Evolutionary conservation across 306 rosid species (phyloP), one percentile per base, ranked within the genome.

Genomic region (Myrica gale): DNA sequence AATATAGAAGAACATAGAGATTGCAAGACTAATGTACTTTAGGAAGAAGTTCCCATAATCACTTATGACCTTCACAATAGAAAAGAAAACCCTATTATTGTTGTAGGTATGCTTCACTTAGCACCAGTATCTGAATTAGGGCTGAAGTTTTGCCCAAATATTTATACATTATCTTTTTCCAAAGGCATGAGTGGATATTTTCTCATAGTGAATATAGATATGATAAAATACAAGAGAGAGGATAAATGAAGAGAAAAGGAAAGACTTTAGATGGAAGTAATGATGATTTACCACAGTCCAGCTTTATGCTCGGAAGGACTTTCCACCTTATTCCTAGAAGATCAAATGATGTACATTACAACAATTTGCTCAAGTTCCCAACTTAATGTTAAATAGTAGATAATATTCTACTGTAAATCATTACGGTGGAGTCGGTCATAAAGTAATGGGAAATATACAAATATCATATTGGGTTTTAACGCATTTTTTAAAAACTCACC

Each of bases 231-330:
- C n/a, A 66, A 42, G 6, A 17, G 26, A 17, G 0, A 7, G 13
- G 16, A 26, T 5, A 32, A 13, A 12, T 21, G 5, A 39, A 37
- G 2, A 9, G 13, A 62, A 62, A 37, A 26, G 32, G 32, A 26
- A 26, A 26, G 32, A 26, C 32, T 26, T 26, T 26, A 26, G 0
- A 42, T 4, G 26, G 9, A 17, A 4, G 70, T 9, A 66, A n/a
- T 66, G 42, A 65, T 41, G 50, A 65, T 41, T 16, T 23, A 11
- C 26, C 50, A n/a, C 70, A 8, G 0, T 41, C 20, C 17, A 66
- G 70, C 21, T 42, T 65, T 41, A 43, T 65, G 50, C 70, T 65
- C 42, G 70, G 70, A 65, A 61, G n/a, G n/a, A 43, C 69, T 66
- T 42, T 66, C 50, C 70, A n/a, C 7, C 26, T 66, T 9, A 23